phyloP scores from a whole-genome alignment of 805 yeast genomes.

The Ogataea nitratoaversa region DNA sequence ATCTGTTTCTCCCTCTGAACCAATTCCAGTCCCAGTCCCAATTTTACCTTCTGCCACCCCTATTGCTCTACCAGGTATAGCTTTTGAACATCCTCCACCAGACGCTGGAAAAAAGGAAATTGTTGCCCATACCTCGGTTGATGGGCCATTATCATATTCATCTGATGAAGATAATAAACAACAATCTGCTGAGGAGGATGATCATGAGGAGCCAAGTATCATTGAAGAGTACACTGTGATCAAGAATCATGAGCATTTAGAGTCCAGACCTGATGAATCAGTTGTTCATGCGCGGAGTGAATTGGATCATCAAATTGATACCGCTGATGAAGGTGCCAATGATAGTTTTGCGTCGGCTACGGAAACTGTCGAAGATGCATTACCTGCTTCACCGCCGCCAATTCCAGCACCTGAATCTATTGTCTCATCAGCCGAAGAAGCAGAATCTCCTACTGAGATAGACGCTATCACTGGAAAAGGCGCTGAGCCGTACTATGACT shows the following conservation, averaged over 20 bases:
- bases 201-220: constrained; percentile 14
- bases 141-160: no score
- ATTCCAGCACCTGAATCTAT: constrained; percentile 14
- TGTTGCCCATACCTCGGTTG: no score
- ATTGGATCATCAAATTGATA: background rate
- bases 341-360: constrained; percentile 4
- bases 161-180: no score
- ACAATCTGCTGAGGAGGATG: constrained; percentile 8
- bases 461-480: background rate
- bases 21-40: no score
- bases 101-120: no score
- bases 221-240: no score
- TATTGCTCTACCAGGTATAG: constrained; percentile 19
- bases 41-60: constrained; percentile 41
- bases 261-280: constrained; percentile 5
- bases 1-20: constrained; percentile 10
- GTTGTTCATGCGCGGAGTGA: constrained; percentile 3
- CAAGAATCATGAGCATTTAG: no score
- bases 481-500: constrained; percentile 4
- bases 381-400: constrained; percentile 6
- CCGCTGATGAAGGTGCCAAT: constrained; percentile 2
- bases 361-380: constrained; percentile 4
- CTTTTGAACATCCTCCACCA: no score
- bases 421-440: constrained; percentile 7
- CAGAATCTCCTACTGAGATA: background rate